Evolutionary conservation across 139 green algal genomes (phyloP).

Genomic region (Zygnema circumcarinatum): DNA sequence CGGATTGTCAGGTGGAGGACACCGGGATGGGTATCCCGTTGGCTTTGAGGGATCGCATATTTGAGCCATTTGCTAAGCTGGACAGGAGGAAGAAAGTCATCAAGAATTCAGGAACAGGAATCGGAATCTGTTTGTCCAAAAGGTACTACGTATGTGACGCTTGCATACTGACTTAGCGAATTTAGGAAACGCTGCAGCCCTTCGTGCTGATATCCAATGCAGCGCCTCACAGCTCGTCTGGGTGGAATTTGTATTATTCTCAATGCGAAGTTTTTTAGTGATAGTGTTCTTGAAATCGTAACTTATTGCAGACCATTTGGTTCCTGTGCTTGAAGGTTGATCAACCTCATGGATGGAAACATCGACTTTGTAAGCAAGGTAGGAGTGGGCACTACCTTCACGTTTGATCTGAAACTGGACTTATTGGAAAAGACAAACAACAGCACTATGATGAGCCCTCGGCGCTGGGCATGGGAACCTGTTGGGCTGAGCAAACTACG

Average conservation of each 20-base stretch:
- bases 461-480: background rate
- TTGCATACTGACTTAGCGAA: no score
- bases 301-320: no score
- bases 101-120: slow-evolving; percentile 46
- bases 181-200: no score
- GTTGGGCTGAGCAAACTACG: background rate
- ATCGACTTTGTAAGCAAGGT: slow-evolving; percentile 27
- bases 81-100: slow-evolving; percentile 27
- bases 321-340: slow-evolving; percentile 1
- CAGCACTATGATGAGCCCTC: background rate
- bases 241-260: no score
- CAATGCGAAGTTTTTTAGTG: no score
- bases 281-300: no score
- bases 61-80: slow-evolving; percentile 32
- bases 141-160: slow-evolving; percentile 29
- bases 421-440: background rate
- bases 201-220: no score
- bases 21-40: slow-evolving; percentile 32
- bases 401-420: slow-evolving; percentile 18
- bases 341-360: slow-evolving; percentile 33
- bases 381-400: slow-evolving; percentile 31
- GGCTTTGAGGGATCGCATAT: background rate
- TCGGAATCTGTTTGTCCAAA: slow-evolving; percentile 42
- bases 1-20: slow-evolving; percentile 34
- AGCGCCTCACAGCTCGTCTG: no score